Evolutionary conservation across 2,329 filamentous ascomycete species (phyloP), one percentile per base, ranked within the genome.

Genomic region (Bipolaris cookei): DNA sequence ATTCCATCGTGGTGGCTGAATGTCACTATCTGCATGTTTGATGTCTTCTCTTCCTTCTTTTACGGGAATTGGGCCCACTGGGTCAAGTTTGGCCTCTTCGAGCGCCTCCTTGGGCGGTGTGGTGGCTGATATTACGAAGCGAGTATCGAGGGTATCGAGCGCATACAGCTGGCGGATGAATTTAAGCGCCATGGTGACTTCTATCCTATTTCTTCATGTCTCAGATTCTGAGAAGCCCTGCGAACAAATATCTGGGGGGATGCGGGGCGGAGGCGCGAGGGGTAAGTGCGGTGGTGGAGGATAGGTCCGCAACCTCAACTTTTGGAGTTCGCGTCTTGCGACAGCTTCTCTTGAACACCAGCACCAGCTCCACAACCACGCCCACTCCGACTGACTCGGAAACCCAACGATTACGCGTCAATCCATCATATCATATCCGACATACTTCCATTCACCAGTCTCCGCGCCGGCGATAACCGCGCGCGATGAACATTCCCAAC

Each of bases 1-100:
- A 21, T 83, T 86, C 94, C 94, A 99, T 87, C 85, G 89, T 41
- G 93, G 84, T 34, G 87, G 85, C 59, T 84, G 82, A 53, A 83
- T 70, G 72, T 56, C 79, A 75, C 76, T 81, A 81, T 39, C 53
- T 23, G 51, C 39, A 16, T 48, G 58, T 34, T 51, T 69, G 41
- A 50, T 59, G 61, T 68, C 67, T 63, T 66, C 52, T 30, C 59
- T 63, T 34, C 63, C 66, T 67, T 67, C 56, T 46, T 64, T 58
- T 10, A 63, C 59, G 30, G 74, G 66, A 35, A 68, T 43, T 16
- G 76, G 68, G 16, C 68, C 67, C 8, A 65, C 66, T 49, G 75
- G 71, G 57, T 75, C 74, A 49, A 72, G 61, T 51, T 67, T 61
- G 30, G 71, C 66, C 38, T 77, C 69, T 54, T 70, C 67, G n/a